A percentile compares a stretch with the other conserved stretches of the same genome.
Evolutionary conservation across 1,139 yeast genomes (phyloP).

Genomic region (Nakaseomyces sp.): DNA sequence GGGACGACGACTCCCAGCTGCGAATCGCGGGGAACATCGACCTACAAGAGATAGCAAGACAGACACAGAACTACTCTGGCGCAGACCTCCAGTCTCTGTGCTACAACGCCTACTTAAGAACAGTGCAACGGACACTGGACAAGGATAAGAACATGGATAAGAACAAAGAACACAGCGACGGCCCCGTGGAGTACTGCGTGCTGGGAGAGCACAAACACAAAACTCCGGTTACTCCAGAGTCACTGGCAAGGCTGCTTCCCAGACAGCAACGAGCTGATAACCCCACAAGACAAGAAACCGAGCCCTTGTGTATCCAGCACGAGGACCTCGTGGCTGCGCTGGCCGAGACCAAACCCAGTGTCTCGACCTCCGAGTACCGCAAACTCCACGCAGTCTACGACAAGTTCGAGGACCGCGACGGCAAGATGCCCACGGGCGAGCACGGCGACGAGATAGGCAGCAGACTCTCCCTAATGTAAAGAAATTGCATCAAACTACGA

Average conservation of each 20-base stretch:
- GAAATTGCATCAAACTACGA: too few species aligned
- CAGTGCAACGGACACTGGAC: conserved; percentile 69
- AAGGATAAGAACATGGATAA: not conserved
- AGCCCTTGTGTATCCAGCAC: conserved; percentile 39
- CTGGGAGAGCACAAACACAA: not conserved
- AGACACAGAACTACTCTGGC: conserved; percentile 77
- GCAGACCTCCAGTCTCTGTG: conserved; percentile 93
- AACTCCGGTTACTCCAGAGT: not conserved
- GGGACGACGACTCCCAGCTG: conserved; percentile 39
- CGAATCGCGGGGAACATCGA: conserved; percentile 43
- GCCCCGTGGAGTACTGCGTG: conserved; percentile 1
- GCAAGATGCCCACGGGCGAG: conserved; percentile 81
- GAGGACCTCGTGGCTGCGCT: conserved; percentile 57
- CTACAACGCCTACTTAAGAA: conserved; percentile 84
- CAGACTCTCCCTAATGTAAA: conserved; percentile 32
- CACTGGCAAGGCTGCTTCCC: not conserved
- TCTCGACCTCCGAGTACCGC: conserved; percentile 59
- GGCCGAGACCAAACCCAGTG: conserved; percentile 76
- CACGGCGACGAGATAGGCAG: conserved; percentile 83
- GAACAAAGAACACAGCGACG: too few species aligned
- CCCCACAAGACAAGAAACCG: too few species aligned
- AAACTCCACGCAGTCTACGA: conserved; percentile 59
- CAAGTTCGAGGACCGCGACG: conserved; percentile 74
- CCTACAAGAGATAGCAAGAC: conserved; percentile 46
- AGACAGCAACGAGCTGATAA: too few species aligned